A percentile compares a stretch with the other conserved stretches of the same genome.
These are phyloP conservation scores for Fusarium caatingaense DNA, from an alignment of 2,329 filamentous ascomycete genomes.

Conservation along the genomic window DNA sequence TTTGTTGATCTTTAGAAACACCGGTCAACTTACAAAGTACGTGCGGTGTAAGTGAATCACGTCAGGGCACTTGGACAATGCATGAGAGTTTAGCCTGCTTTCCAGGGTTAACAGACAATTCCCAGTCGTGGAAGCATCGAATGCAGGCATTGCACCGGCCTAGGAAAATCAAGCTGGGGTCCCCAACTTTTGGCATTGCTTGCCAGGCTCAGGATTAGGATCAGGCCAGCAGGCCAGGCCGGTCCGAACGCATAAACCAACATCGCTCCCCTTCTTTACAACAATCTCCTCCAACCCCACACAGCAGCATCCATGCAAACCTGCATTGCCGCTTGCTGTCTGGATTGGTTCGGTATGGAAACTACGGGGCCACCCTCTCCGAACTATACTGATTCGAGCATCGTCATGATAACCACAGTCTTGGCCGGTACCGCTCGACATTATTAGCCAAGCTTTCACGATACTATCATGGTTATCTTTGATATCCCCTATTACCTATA, in stretches of 20 bases:
- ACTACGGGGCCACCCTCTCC: conserved; percentile 22
- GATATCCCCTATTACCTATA: conserved; percentile 8
- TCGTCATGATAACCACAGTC: background rate
- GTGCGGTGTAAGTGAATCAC: conserved; percentile 13
- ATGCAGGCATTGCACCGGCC: conserved; percentile 15
- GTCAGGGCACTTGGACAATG: conserved; percentile 12
- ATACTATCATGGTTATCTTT: conserved; percentile 20
- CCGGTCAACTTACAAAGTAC: background rate
- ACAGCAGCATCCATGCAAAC: conserved; percentile 23
- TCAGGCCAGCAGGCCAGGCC: background rate
- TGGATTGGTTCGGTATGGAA: conserved; percentile 18
- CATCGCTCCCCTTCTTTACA: conserved; percentile 10
- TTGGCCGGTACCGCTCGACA: conserved; percentile 6
- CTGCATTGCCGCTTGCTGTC: conserved; percentile 29
- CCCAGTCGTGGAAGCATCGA: conserved; percentile 12
- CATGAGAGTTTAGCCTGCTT: background rate
- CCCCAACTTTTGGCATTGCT: conserved; percentile 33
- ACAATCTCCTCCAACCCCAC: conserved; percentile 38
- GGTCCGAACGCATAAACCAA: conserved; percentile 31
- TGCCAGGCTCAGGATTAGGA: background rate
- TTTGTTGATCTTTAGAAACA: background rate
- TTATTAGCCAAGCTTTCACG: conserved; percentile 19
- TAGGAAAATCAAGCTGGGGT: conserved; percentile 19
- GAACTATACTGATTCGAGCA: conserved; percentile 17
- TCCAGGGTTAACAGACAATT: conserved; percentile 2